Conservation (phyloP, 495 filamentous ascomycete genomes). For the Talaromyces liani region DNA sequence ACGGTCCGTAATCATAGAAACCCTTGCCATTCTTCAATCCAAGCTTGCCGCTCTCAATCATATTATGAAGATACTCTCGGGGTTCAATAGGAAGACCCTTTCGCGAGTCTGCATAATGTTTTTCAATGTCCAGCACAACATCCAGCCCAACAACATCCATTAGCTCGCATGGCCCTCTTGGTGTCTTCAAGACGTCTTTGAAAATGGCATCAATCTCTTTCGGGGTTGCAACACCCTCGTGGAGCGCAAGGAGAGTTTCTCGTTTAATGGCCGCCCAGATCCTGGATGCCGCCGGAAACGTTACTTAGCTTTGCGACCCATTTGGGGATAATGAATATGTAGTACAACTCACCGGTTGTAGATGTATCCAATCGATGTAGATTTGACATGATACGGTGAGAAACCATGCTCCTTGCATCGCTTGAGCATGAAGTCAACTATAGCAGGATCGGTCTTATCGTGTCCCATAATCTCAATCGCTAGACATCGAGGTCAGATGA, state of each 20-base stretch:
- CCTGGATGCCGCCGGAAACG: slow-evolving; percentile 9
- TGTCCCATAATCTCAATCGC: slow-evolving; percentile 36
- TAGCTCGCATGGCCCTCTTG: slow-evolving; percentile 29
- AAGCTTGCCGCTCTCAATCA: slow-evolving; percentile 20
- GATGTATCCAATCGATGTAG: slow-evolving; percentile 29
- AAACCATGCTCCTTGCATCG: slow-evolving; percentile 27
- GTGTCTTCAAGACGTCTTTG: slow-evolving; percentile 28
- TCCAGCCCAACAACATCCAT: slow-evolving; percentile 37
- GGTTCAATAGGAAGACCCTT: slow-evolving; percentile 18
- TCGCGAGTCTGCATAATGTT: slow-evolving; percentile 25
- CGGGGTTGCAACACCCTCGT: slow-evolving; percentile 25
- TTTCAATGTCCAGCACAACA: slow-evolving; percentile 31
- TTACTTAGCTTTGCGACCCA: background rate
- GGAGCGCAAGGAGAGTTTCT: slow-evolving; percentile 24
- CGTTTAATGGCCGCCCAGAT: slow-evolving; percentile 38
- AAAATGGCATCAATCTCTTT: slow-evolving; percentile 32
- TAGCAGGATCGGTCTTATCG: slow-evolving; percentile 17
- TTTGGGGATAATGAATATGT: background rate
- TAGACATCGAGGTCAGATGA: slow-evolving; percentile 4
- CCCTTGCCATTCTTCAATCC: slow-evolving; percentile 25
- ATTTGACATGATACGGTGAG: slow-evolving; percentile 27
- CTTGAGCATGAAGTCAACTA: slow-evolving; percentile 19
- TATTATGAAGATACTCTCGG: slow-evolving; percentile 15
- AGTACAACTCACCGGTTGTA: slow-evolving; percentile 25
- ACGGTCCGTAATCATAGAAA: slow-evolving; percentile 23